Evolutionary conservation across 805 yeast genomes (phyloP), one percentile per base, ranked within the genome.

Genomic region (Ogataea wickerhamii): DNA sequence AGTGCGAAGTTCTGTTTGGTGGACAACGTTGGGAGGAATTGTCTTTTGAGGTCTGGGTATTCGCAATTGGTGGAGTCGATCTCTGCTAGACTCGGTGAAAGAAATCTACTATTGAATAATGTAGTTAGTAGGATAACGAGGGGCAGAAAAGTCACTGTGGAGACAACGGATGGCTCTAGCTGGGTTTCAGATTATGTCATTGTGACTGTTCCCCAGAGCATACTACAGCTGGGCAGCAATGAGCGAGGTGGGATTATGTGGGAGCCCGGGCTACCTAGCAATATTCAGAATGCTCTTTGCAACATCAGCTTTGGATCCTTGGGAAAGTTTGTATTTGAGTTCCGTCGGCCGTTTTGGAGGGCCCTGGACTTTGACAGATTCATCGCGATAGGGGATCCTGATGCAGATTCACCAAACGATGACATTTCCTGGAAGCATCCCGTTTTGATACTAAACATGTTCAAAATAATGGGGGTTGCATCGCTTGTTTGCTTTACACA

Each of bases 151-250:
- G 49, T 47, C 7, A 60, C 44, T 1, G 64, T 74, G 1, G 60
- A 55, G 7, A 64, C 74, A 1, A 52, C 44, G 1, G 47, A 56
- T 6, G 69, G 71, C 3, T 38, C 44, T 2, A 43, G 30, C 4
- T 58, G 66, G 23, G 45, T 47, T 3, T 69, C 78, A 21, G 78
- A 83, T 32, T 82, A 76, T 53, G 64, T 77, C 20, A 68, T 88
- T 11, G 82, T 86, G 5, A 79, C 95, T 0, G 76, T 85, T 4
- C 96, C 96, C 0, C 82, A 82, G 44, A 82, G 89, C 24, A 70
- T 83, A 3, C 61, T 87, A 25, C 74, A 73, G 39, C 50, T 75
- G 4, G 55, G 58, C 8, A 16, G 26, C 3, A 44, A 52, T n/a
- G 61, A 60, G 19, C 23, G 16, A 6, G 80, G 80, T 4, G 70